Evolutionary conservation across 192 early-diverging fungal genomes (phyloP).

Genomic region (Entomortierella chlamydospora): DNA sequence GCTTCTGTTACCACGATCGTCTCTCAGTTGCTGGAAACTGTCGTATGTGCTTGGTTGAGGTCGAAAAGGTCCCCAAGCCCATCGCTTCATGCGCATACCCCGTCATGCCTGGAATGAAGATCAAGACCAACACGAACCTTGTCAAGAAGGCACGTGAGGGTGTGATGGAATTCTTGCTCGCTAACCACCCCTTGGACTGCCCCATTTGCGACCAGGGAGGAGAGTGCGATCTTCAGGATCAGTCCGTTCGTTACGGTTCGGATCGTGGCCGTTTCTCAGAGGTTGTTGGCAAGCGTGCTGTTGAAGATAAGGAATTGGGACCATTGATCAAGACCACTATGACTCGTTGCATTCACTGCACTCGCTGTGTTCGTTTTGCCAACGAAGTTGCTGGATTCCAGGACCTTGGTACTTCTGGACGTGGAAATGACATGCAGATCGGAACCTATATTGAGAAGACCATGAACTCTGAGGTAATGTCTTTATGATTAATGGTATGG

Average conservation of each 20-base stretch:
- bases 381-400: constrained; percentile 97
- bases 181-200: constrained; percentile 98
- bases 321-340: constrained; percentile 96
- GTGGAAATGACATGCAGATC: constrained; percentile 99
- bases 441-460: constrained; percentile 94
- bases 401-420: constrained; percentile 94
- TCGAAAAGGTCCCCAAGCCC: constrained; percentile 96
- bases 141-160: constrained; percentile 98
- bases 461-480: constrained; percentile 78
- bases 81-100: constrained; percentile 98
- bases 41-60: constrained; percentile 99
- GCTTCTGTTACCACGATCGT: constrained; percentile 79
- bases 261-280: constrained; percentile 93
- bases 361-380: constrained; percentile 97
- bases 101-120: constrained; percentile 96
- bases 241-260: constrained; percentile 93
- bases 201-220: constrained; percentile 99
- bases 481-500: not conserved
- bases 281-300: constrained; percentile 90
- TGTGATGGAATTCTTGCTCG: constrained; percentile 93
- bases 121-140: constrained; percentile 93
- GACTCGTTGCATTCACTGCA: constrained; percentile 99
- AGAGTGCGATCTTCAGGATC: constrained; percentile 99
- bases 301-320: constrained; percentile 97
- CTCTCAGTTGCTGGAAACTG: constrained; percentile 98